phyloP scores from a whole-genome alignment of 352 stramenopile genomes.

The Peronospora belbahrii region DNA sequence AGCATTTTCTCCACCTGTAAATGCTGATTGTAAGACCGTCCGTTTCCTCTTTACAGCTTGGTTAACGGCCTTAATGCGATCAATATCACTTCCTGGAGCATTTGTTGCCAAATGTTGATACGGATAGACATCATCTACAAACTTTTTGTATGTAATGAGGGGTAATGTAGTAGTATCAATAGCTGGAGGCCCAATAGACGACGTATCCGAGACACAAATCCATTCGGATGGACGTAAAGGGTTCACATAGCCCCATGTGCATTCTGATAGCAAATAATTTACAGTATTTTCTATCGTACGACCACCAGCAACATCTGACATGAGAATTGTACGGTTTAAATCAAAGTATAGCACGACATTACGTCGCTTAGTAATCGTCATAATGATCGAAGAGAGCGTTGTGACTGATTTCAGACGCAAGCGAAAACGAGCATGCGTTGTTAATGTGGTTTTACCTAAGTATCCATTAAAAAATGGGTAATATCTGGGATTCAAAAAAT shows the following conservation, averaged over 20 bases:
- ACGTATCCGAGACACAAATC: constrained; percentile 51
- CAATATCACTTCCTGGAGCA: too few relatives aligned
- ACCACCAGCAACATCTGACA: constrained; percentile 82
- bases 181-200: constrained; percentile 36
- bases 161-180: neutral
- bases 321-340: constrained; percentile 85
- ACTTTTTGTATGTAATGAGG: constrained; percentile 79
- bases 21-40: constrained; percentile 20
- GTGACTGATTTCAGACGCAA: too few relatives aligned
- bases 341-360: constrained; percentile 30
- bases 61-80: constrained; percentile 10
- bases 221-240: constrained; percentile 29
- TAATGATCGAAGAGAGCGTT: constrained; percentile 11
- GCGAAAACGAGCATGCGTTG: too few relatives aligned
- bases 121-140: constrained; percentile 4
- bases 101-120: too few relatives aligned
- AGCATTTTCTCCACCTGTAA: too few relatives aligned
- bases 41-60: constrained; percentile 35
- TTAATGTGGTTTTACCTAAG: too few relatives aligned
- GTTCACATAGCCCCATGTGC: constrained; percentile 59
- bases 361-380: too few relatives aligned
- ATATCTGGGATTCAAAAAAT: too few relatives aligned
- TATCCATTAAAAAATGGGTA: too few relatives aligned
- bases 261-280: constrained; percentile 80
- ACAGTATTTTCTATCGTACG: constrained; percentile 86